These are phyloP conservation scores for Penicillium corylophilum DNA, from an alignment of 2,329 filamentous ascomycete species.

Conservation along the genomic window DNA sequence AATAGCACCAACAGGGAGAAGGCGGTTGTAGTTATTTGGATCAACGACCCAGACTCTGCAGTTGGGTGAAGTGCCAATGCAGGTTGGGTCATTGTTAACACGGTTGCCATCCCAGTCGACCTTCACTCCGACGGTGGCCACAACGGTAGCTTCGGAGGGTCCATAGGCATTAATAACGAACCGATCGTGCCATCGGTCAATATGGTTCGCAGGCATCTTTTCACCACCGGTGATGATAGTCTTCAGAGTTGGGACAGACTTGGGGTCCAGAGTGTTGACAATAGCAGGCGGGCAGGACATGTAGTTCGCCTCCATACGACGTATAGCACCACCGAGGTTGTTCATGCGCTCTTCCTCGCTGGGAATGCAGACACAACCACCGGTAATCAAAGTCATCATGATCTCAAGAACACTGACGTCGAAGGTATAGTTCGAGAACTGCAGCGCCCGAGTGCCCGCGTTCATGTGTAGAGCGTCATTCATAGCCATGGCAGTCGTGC, in stretches of 20 bases:
- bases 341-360: conserved; percentile 51
- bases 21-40: conserved; percentile 34
- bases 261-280: conserved; percentile 49
- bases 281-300: conserved; percentile 60
- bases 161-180: conserved; percentile 49
- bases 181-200: conserved; percentile 45
- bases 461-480: conserved; percentile 52
- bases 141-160: conserved; percentile 42
- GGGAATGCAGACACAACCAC: conserved; percentile 61
- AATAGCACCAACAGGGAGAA: conserved; percentile 46
- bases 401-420: conserved; percentile 57
- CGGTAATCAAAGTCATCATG: conserved; percentile 55
- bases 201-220: conserved; percentile 42
- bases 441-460: conserved; percentile 57
- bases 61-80: conserved; percentile 37
- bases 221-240: conserved; percentile 48
- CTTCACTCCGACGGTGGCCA: conserved; percentile 34
- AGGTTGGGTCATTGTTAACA: conserved; percentile 29
- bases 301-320: conserved; percentile 52
- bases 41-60: conserved; percentile 43
- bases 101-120: conserved; percentile 30
- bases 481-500: conserved; percentile 55
- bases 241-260: conserved; percentile 46
- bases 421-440: conserved; percentile 58
- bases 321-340: conserved; percentile 53